Conservation (phyloP, 2,329 filamentous ascomycete genomes). For the Phialocephala sp. region DNA sequence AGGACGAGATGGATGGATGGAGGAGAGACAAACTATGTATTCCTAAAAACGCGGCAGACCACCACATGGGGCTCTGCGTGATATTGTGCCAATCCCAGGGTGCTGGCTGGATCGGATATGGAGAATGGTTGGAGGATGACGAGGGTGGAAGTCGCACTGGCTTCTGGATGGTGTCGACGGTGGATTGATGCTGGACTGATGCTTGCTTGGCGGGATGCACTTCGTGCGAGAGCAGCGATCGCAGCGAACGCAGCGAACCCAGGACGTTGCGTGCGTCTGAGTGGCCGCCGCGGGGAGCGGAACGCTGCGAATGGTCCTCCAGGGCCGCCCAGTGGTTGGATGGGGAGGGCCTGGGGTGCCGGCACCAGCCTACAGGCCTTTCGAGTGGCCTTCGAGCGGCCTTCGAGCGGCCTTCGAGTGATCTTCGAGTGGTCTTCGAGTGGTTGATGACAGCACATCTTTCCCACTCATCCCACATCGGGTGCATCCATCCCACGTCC, state of each 20-base stretch:
- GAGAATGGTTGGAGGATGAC: constrained; percentile 19
- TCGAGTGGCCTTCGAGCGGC: neutral
- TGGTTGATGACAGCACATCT: constrained; percentile 11
- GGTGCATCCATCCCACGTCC: neutral
- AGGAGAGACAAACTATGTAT: constrained; percentile 38
- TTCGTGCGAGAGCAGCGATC: too few species aligned
- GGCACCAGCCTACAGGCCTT: neutral
- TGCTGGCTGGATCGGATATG: constrained; percentile 17
- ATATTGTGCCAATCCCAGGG: constrained; percentile 27
- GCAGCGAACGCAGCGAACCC: too few species aligned
- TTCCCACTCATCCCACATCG: too few species aligned
- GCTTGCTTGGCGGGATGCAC: constrained; percentile 5
- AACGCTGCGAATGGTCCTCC: neutral
- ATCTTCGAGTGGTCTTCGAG: neutral
- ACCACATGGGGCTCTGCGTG: constrained; percentile 32
- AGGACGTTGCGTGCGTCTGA: neutral
- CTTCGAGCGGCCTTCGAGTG: too few species aligned
- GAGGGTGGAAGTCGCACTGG: constrained; percentile 17
- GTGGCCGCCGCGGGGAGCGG: neutral
- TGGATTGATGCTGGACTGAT: neutral
- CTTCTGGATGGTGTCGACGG: neutral
- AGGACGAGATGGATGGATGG: constrained; percentile 30
- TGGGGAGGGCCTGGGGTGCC: neutral
- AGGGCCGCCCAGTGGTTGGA: neutral
- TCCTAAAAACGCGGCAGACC: constrained; percentile 27